These are phyloP conservation scores for Annulohypoxylon stygium DNA, from an alignment of 495 filamentous ascomycete species.

Conservation along the genomic window DNA sequence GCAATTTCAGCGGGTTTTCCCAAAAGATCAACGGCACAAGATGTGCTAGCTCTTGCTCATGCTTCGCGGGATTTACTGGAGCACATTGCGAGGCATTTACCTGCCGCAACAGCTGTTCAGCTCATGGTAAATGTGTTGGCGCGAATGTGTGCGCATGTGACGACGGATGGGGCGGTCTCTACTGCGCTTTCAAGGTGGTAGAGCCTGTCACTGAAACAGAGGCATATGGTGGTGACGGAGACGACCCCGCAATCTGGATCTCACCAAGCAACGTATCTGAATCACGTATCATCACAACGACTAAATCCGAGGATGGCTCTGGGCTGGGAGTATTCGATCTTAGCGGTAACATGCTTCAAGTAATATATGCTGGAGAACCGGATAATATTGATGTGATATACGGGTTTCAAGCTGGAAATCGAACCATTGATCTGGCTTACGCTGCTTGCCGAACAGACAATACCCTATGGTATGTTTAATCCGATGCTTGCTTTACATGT, in stretches of 20 bases:
- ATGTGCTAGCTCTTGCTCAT: constrained; percentile 36
- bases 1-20: constrained; percentile 47
- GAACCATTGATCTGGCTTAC: constrained; percentile 48
- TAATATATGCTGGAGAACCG: constrained; percentile 48
- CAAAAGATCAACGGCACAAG: background rate
- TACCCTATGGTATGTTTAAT: constrained; percentile 49
- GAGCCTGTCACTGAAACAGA: constrained; percentile 51
- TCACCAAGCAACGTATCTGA: constrained; percentile 43
- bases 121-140: constrained; percentile 49
- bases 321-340: constrained; percentile 54
- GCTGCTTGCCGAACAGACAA: constrained; percentile 54
- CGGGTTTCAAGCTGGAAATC: constrained; percentile 46
- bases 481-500: background rate
- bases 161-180: constrained; percentile 49
- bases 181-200: constrained; percentile 52
- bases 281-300: constrained; percentile 54
- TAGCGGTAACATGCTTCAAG: constrained; percentile 49
- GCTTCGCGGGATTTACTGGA: constrained; percentile 49
- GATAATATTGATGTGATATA: constrained; percentile 58
- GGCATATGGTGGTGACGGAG: constrained; percentile 51
- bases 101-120: constrained; percentile 51
- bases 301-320: constrained; percentile 49
- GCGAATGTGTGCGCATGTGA: constrained; percentile 50
- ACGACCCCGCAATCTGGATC: constrained; percentile 57
- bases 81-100: constrained; percentile 40